Base-by-base conservation (phyloP, 129 eudicot genomes). In the Heracleum sosnowskyi region DNA sequence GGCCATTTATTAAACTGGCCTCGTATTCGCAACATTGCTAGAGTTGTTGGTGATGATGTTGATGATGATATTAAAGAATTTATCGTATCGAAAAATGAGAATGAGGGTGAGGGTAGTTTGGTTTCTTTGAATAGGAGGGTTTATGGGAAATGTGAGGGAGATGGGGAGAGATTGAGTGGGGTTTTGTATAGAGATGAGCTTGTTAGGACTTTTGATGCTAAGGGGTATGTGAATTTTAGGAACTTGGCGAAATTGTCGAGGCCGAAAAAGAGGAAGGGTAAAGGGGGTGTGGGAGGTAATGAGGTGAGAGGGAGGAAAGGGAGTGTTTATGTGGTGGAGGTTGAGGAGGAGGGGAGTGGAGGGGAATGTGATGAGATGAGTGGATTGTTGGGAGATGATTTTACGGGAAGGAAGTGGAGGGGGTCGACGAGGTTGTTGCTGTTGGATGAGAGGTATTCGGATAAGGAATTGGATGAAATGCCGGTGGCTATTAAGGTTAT, bases 1-100 rank as follows among this genome's bases (percentile, higher is more conserved):
- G 98, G 98, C 33, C 98, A 95, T 87, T 79, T 95, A 2, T 78
- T 91, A 44, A 95, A 95, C 82, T 95, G 97, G 98, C 94, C 97
- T 64, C 89, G 97, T 3, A 41, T 95, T 77, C 82, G 97, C 82
- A 91, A 95, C 87, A 84, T 91, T 24, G 91, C 94, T 81, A 95
- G 98, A 84, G 97, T 87, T 76, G n/a, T 79, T 3, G 97, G 98
- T 33, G 98, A 95, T 62, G 98, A 95, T 72, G 81, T 95, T 63
- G 97, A 95, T 4, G 78, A 77, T 0, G 84, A 87, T 24, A 51
- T 87, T 34, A 86, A 77, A 22, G 46, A 83, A 34, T 74, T 44
- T 44, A 12, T 44, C 16, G 47, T 2, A 44, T 44, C 47, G 47
- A 44, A 11, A 44, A 44, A 84, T 26, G 12, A 7, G 2, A 84